These are phyloP conservation scores for Rugonectria rugulosa DNA, from an alignment of 2,329 filamentous ascomycete genomes.

Conservation along the genomic window DNA sequence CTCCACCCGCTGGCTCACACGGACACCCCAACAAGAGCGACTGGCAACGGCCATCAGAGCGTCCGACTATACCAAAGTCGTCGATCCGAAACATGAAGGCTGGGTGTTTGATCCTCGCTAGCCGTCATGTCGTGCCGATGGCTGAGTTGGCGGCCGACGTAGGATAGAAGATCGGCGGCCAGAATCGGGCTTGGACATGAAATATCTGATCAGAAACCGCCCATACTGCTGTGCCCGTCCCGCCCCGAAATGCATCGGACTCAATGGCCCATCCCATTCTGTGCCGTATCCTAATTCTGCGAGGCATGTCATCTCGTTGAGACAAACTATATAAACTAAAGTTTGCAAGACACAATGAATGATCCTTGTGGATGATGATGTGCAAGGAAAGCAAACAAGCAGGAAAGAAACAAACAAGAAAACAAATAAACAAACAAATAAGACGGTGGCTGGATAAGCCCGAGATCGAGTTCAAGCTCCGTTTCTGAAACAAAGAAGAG, in stretches of 20 bases:
- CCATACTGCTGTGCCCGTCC: constrained; percentile 8
- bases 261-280: too few species aligned
- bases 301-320: too few species aligned
- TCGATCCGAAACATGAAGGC: constrained; percentile 14
- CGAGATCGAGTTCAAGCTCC: neutral
- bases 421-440: neutral
- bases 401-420: too few species aligned
- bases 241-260: constrained; percentile 6
- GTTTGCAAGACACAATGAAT: too few species aligned
- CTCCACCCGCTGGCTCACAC: neutral
- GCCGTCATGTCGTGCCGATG: constrained; percentile 16
- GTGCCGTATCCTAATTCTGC: too few species aligned
- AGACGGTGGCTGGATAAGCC: neutral
- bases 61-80: constrained; percentile 1
- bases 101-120: constrained; percentile 14
- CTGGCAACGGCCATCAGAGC: neutral
- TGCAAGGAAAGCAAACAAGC: too few species aligned
- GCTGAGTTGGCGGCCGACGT: constrained; percentile 15
- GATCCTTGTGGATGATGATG: too few species aligned
- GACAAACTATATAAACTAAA: too few species aligned
- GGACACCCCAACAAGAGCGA: neutral
- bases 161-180: constrained; percentile 21
- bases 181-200: constrained; percentile 29
- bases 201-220: neutral
- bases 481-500: neutral